Percentiles rank a stretch among this genome's conserved stretches.
These are phyloP conservation scores for Xylaria arbuscula DNA, from an alignment of 2,329 filamentous ascomycete genomes.

Conservation along the genomic window DNA sequence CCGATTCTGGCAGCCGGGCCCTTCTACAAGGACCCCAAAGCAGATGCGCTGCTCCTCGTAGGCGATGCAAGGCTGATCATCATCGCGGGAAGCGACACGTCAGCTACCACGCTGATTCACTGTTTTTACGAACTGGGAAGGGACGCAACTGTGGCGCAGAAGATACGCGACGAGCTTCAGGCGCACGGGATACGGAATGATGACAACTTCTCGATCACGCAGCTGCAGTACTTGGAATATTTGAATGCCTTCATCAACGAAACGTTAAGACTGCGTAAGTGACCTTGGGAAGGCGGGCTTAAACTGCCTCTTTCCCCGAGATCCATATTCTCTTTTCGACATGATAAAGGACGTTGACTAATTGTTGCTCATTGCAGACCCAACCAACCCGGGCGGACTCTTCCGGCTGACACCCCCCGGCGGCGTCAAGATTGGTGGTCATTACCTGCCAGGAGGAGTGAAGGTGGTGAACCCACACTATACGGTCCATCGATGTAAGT, in stretches of 20 bases:
- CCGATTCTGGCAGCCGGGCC: conserved; percentile 34
- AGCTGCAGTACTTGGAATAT: conserved; percentile 30
- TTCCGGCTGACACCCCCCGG: conserved; percentile 34
- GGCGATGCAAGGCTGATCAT: conserved; percentile 36
- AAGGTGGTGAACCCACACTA: conserved; percentile 37
- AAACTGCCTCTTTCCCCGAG: neutral
- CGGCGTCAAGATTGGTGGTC: conserved; percentile 33
- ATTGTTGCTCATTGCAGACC: conserved; percentile 22
- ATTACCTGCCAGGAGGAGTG: conserved; percentile 34
- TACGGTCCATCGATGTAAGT: conserved; percentile 36
- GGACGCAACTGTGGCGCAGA: conserved; percentile 15
- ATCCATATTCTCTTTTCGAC: neutral
- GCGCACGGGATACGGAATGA: conserved; percentile 31
- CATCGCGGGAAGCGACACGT: conserved; percentile 38
- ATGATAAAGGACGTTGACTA: conserved; percentile 11
- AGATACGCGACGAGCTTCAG: conserved; percentile 33
- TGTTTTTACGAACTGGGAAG: conserved; percentile 35
- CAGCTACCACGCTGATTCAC: conserved; percentile 32
- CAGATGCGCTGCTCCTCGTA: conserved; percentile 33
- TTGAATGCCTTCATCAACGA: conserved; percentile 39
- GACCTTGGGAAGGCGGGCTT: neutral
- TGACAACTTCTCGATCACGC: conserved; percentile 28
- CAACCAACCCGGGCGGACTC: conserved; percentile 36
- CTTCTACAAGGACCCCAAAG: conserved; percentile 33
- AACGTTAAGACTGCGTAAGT: conserved; percentile 38